Conservation (phyloP, 371 early-diverging fungal species). For the Caulochytrium protostelioides region DNA sequence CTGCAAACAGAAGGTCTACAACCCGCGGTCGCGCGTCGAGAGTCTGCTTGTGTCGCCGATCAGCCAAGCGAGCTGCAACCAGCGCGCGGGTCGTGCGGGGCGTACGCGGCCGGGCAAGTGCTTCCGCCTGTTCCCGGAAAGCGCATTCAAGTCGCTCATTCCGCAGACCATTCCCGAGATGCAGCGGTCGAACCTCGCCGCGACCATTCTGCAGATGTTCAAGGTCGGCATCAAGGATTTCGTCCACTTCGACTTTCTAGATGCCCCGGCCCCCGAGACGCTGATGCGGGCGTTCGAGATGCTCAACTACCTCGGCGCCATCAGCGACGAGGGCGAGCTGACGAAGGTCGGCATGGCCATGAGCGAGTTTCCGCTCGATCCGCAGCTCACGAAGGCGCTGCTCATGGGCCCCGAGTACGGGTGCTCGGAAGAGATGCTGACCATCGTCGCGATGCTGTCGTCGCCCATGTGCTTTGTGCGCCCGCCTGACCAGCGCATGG, state of each 20-base stretch:
- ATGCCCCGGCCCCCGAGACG: slow-evolving; percentile 76
- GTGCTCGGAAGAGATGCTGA: slow-evolving; percentile 79
- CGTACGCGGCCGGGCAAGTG: slow-evolving; percentile 81
- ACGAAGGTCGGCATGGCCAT: slow-evolving; percentile 58
- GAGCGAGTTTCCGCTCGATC: slow-evolving; percentile 81
- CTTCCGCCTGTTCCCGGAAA: slow-evolving; percentile 79
- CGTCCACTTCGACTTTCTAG: slow-evolving; percentile 84
- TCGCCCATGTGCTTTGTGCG: slow-evolving; percentile 78
- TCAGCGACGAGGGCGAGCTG: slow-evolving; percentile 67
- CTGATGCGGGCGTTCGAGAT: slow-evolving; percentile 77
- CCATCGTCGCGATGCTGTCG: slow-evolving; percentile 76
- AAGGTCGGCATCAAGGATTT: slow-evolving; percentile 72
- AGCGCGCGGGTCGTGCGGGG: slow-evolving; percentile 79
- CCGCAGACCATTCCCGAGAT: slow-evolving; percentile 84
- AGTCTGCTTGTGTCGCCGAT: slow-evolving; percentile 50
- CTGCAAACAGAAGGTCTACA: slow-evolving; percentile 88
- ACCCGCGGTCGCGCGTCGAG: slow-evolving; percentile 59
- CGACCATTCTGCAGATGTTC: slow-evolving; percentile 63
- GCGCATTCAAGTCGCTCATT: slow-evolving; percentile 54
- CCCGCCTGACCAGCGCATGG: slow-evolving; percentile 60
- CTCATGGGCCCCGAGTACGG: slow-evolving; percentile 56
- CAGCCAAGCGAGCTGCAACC: slow-evolving; percentile 55
- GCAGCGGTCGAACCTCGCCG: slow-evolving; percentile 58
- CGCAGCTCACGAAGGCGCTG: slow-evolving; percentile 63
- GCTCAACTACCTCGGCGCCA: slow-evolving; percentile 67